A percentile compares a stretch with the other conserved stretches of the same genome.
These are phyloP conservation scores for Hymenotorrendiella dingleyae DNA, from an alignment of 2,329 filamentous ascomycete species.

Conservation along the genomic window DNA sequence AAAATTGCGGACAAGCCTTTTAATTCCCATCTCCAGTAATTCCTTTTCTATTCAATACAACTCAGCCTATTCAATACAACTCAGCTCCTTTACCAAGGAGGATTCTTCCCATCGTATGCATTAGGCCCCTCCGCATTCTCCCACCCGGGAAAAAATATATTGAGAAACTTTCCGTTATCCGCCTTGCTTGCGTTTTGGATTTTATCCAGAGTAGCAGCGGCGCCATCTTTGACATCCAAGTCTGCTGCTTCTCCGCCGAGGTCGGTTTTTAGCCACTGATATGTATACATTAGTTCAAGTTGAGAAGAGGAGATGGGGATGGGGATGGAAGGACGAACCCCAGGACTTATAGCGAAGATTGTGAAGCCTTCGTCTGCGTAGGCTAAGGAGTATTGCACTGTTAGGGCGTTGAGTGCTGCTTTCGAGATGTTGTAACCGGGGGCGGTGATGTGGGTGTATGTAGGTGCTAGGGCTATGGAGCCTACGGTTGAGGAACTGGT, in stretches of 20 bases:
- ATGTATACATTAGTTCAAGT: slow-evolving; percentile 21
- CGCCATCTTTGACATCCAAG: slow-evolving; percentile 34
- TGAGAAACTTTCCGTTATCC: slow-evolving; percentile 8
- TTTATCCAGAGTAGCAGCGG: slow-evolving; percentile 18
- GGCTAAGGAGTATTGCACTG: background rate
- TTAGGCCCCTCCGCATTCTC: slow-evolving; percentile 1
- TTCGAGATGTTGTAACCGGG: background rate
- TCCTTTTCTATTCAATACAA: too few relatives aligned
- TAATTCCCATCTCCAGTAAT: too few relatives aligned
- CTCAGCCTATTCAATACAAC: too few relatives aligned
- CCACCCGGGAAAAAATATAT: slow-evolving; percentile 11
- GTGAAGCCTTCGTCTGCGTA: slow-evolving; percentile 35
- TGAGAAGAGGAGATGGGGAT: too few relatives aligned
- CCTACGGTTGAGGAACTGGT: background rate
- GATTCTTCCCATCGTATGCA: background rate
- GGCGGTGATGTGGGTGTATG: background rate
- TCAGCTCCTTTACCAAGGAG: slow-evolving; percentile 3
- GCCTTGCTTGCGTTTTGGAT: slow-evolving; percentile 3
- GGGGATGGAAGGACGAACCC: slow-evolving; percentile 34
- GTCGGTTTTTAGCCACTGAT: slow-evolving; percentile 38
- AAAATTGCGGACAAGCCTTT: too few relatives aligned
- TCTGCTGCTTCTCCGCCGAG: slow-evolving; percentile 36
- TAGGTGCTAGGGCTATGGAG: background rate
- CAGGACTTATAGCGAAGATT: slow-evolving; percentile 37
- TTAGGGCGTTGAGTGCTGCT: background rate